These are phyloP conservation scores for Ophiobolus disseminans DNA, from an alignment of 2,329 filamentous ascomycete species.

Conservation along the genomic window DNA sequence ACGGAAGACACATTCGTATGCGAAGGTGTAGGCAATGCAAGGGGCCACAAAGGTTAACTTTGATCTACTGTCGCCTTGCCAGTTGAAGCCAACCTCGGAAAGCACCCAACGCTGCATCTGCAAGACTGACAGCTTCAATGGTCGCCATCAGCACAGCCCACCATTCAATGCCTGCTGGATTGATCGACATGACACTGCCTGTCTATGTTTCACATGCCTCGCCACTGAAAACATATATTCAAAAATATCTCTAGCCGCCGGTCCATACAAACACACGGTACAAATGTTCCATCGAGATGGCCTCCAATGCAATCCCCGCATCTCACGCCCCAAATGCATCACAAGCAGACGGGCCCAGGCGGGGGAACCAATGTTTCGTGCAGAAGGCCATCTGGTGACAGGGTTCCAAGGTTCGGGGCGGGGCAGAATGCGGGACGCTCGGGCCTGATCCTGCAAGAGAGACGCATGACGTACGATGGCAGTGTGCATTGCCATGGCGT, in stretches of 20 bases:
- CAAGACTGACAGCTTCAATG: background rate
- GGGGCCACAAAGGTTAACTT: no score
- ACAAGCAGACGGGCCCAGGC: constrained; percentile 6
- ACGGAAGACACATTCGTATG: no score
- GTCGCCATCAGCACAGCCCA: background rate
- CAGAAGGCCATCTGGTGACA: constrained; percentile 1
- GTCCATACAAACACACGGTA: background rate
- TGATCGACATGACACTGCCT: background rate
- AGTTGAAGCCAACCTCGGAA: no score
- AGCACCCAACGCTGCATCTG: background rate
- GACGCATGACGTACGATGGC: constrained; percentile 4
- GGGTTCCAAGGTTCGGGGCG: constrained; percentile 14
- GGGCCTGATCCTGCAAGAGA: constrained; percentile 3
- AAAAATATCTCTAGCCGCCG: constrained; percentile 11
- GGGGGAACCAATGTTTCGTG: constrained; percentile 13
- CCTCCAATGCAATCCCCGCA: constrained; percentile 7
- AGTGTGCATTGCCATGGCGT: background rate
- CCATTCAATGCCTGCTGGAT: background rate
- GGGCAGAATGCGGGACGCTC: constrained; percentile 5
- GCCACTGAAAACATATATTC: background rate
- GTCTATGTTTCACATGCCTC: background rate
- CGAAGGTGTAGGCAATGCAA: no score
- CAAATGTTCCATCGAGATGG: constrained; percentile 1
- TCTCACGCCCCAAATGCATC: constrained; percentile 3
- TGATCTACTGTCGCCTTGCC: no score